A percentile compares a stretch with the other conserved stretches of the same genome.
Evolutionary conservation across 805 yeast genomes (phyloP).

Genomic region (Kluyveromyces aestuarii): DNA sequence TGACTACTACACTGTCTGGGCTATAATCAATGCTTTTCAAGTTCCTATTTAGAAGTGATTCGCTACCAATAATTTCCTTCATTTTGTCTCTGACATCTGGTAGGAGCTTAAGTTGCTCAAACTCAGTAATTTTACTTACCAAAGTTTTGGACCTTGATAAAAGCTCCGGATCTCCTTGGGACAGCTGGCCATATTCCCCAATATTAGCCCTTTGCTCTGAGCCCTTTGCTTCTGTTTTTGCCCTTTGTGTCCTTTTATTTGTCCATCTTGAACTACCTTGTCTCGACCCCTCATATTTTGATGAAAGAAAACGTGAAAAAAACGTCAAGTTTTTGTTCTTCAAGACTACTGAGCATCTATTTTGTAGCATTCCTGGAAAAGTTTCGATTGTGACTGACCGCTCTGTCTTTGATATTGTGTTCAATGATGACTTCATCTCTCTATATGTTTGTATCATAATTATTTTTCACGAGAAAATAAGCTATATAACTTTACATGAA

Average conservation of each 20-base stretch:
- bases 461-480: too few species aligned
- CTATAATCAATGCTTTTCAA: not conserved
- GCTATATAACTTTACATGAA: too few species aligned
- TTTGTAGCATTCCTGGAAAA: not conserved
- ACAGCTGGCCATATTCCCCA: slow-evolving; percentile 43
- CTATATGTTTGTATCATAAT: too few species aligned
- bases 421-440: too few species aligned
- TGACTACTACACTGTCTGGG: slow-evolving; percentile 4
- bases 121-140: slow-evolving; percentile 47
- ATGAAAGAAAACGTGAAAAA: not conserved
- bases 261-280: not conserved
- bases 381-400: too few species aligned
- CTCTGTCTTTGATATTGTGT: too few species aligned
- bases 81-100: slow-evolving; percentile 59
- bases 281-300: not conserved
- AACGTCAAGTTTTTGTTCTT: not conserved
- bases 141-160: slow-evolving; percentile 31
- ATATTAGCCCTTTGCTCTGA: slow-evolving; percentile 22
- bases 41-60: slow-evolving; percentile 30
- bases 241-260: not conserved
- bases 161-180: slow-evolving; percentile 30
- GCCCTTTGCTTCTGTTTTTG: not conserved
- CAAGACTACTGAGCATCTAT: not conserved
- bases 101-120: slow-evolving; percentile 56
- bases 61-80: slow-evolving; percentile 41